A percentile compares a stretch with the other conserved stretches of the same genome.
Evolutionary conservation across 2,329 filamentous ascomycete genomes (phyloP).

Genomic region (Parastagonospora avenae): DNA sequence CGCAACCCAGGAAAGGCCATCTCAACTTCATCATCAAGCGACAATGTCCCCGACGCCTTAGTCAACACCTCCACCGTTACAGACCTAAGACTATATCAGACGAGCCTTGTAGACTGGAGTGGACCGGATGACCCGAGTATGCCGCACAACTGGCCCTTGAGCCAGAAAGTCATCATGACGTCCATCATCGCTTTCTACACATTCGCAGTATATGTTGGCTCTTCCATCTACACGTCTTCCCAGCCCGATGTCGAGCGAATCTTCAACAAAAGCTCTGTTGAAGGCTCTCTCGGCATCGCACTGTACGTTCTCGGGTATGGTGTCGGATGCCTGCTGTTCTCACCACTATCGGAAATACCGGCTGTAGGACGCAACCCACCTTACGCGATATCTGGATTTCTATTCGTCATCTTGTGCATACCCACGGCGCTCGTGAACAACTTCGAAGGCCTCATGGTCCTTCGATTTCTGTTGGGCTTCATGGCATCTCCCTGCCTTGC

Average conservation of each 20-base stretch:
- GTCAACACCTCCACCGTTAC: slow-evolving; percentile 15
- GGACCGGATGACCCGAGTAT: slow-evolving; percentile 42
- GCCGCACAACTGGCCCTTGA: slow-evolving; percentile 43
- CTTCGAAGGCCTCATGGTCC: slow-evolving; percentile 65
- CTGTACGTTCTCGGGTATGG: slow-evolving; percentile 67
- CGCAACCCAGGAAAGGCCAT: slow-evolving; percentile 16
- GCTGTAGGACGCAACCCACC: slow-evolving; percentile 68
- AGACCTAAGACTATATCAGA: slow-evolving; percentile 27
- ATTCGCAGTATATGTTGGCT: slow-evolving; percentile 61
- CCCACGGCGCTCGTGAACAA: slow-evolving; percentile 67
- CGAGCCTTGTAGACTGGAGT: slow-evolving; percentile 48
- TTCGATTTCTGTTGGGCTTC: slow-evolving; percentile 45
- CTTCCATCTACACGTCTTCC: slow-evolving; percentile 55
- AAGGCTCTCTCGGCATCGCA: slow-evolving; percentile 62
- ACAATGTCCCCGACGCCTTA: slow-evolving; percentile 17
- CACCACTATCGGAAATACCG: slow-evolving; percentile 69
- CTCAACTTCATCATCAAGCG: slow-evolving; percentile 22
- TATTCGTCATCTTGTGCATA: slow-evolving; percentile 70
- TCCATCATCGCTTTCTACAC: slow-evolving; percentile 58
- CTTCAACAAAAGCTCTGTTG: slow-evolving; percentile 58
- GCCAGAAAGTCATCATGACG: slow-evolving; percentile 40
- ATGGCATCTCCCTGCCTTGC: slow-evolving; percentile 43
- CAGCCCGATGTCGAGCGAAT: slow-evolving; percentile 53
- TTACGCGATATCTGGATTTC: slow-evolving; percentile 69
- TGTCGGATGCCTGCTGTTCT: slow-evolving; percentile 67